These are phyloP conservation scores for Globomyces pollinis-pini DNA, from an alignment of 192 early-diverging fungal genomes.

Conservation along the genomic window DNA sequence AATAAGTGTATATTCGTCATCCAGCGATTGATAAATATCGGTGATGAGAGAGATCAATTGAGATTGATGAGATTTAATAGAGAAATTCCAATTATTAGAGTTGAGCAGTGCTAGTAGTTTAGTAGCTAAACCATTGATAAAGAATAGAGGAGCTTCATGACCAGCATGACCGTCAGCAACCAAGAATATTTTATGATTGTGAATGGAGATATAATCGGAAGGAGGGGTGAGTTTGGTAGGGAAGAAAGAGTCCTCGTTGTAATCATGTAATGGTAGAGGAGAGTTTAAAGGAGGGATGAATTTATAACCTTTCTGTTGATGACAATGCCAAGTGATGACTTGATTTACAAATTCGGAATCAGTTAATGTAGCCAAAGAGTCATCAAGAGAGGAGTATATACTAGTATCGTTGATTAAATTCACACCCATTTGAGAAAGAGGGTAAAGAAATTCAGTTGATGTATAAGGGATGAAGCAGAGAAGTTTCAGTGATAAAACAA, in stretches of 20 bases:
- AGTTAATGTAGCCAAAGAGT: no score
- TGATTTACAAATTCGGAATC: no score
- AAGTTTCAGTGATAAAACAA: no score
- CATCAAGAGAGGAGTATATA: no score
- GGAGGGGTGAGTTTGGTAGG: constrained; percentile 19
- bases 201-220: not conserved
- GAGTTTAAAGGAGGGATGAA: not conserved
- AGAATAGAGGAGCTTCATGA: constrained; percentile 39
- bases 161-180: constrained; percentile 59
- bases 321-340: not conserved
- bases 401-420: no score
- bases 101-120: constrained; percentile 23
- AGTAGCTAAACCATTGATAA: constrained; percentile 25
- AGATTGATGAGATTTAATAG: constrained; percentile 11
- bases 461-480: no score
- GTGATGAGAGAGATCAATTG: constrained; percentile 23
- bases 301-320: not conserved
- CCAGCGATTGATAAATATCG: constrained; percentile 33
- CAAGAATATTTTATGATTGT: constrained; percentile 29
- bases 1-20: constrained; percentile 37
- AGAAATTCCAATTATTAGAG: constrained; percentile 36
- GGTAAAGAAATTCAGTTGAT: no score
- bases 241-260: constrained; percentile 49
- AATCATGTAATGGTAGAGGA: constrained; percentile 32
- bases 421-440: no score